phyloP scores from a whole-genome alignment of 805 yeast genomes.

The Debaryomyces hansenii region DNA sequence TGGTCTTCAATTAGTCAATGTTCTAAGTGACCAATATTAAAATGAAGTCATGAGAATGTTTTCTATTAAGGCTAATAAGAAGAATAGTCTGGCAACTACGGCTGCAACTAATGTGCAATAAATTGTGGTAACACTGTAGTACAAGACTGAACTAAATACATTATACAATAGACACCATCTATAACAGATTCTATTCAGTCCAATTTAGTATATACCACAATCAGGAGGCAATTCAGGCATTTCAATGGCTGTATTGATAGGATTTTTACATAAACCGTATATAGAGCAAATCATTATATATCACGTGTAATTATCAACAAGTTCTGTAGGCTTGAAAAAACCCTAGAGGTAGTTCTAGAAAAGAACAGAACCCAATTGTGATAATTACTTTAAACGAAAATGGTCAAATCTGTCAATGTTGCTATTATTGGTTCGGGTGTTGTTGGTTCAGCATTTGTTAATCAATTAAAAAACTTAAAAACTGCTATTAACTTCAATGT shows the following conservation, averaged over 20 bases:
- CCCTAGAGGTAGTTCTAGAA: neutral
- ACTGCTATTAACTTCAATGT: constrained; percentile 71
- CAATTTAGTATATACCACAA: too few relatives aligned
- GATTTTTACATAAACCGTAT: neutral
- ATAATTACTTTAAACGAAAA: constrained; percentile 3
- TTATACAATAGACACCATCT: too few relatives aligned
- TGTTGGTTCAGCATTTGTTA: constrained; percentile 88
- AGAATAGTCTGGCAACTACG: too few relatives aligned
- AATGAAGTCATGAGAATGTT: too few relatives aligned
- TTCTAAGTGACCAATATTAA: neutral
- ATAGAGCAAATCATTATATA: neutral
- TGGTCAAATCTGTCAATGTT: constrained; percentile 40
- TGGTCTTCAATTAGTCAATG: neutral
- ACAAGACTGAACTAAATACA: too few relatives aligned
- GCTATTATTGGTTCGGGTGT: constrained; percentile 79
- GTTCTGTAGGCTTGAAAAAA: neutral
- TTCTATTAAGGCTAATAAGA: too few relatives aligned
- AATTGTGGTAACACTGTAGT: too few relatives aligned
- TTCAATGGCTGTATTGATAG: neutral
- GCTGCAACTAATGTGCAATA: too few relatives aligned
- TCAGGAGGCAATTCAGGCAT: neutral
- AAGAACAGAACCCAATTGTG: neutral
- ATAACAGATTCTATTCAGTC: too few relatives aligned
- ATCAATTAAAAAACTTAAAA: constrained; percentile 68
- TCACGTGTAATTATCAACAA: neutral